Evolutionary conservation across 805 yeast species (phyloP).

Genomic region (Candida railenensis): DNA sequence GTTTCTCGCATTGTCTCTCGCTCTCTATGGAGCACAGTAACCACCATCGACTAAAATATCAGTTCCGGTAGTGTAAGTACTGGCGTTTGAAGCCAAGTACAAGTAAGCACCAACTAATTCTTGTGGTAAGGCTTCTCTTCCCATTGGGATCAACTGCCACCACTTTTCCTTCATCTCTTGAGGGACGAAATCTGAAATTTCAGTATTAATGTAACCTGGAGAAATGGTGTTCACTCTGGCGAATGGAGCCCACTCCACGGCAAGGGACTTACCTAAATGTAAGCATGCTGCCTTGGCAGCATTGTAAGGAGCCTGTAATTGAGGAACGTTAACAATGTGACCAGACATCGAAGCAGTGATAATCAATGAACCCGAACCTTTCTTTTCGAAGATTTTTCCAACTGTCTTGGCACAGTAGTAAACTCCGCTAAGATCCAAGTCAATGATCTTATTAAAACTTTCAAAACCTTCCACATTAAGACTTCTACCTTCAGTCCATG

Average conservation of each 20-base stretch:
- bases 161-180: conserved; percentile 32
- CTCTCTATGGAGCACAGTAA: conserved; percentile 30
- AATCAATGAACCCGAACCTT: conserved; percentile 42
- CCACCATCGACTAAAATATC: conserved; percentile 50
- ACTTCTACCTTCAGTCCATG: conserved; percentile 68
- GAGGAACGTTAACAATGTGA: conserved; percentile 47
- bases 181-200: conserved; percentile 36
- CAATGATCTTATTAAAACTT: conserved; percentile 34
- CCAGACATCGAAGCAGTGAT: conserved; percentile 49
- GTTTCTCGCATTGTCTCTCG: neutral
- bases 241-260: conserved; percentile 49
- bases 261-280: conserved; percentile 43
- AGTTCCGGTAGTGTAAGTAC: conserved; percentile 44
- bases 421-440: conserved; percentile 41
- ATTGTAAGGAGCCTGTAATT: conserved; percentile 46
- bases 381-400: conserved; percentile 38
- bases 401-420: conserved; percentile 44
- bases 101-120: conserved; percentile 48
- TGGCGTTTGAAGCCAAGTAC: conserved; percentile 44
- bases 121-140: conserved; percentile 44
- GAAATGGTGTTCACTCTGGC: conserved; percentile 43
- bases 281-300: conserved; percentile 47
- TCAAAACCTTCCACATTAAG: conserved; percentile 36
- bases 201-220: conserved; percentile 45
- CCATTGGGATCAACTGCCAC: conserved; percentile 43